Evolutionary conservation across 202 grass and related monocot species (phyloP).

Genomic region (Zizania palustris): DNA sequence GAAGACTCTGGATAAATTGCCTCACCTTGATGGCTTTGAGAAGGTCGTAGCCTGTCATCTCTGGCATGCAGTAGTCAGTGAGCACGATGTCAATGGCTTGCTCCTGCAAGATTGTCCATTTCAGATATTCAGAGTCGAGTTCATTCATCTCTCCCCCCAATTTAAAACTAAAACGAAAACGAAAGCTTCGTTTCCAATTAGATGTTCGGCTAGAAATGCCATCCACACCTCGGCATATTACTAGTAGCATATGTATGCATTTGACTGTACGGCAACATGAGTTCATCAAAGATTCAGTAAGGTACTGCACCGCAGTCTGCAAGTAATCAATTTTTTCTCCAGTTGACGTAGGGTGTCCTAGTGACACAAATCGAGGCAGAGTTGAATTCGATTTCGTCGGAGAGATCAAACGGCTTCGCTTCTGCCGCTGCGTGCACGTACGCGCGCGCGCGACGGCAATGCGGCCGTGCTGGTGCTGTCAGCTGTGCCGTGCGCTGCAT

Average conservation of each 20-base stretch:
- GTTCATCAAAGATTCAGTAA: not conserved
- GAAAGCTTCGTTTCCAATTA: not conserved
- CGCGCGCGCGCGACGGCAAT: not conserved
- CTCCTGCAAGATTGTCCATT: slow-evolving; percentile 42
- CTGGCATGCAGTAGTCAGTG: slow-evolving; percentile 96
- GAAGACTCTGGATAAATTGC: not conserved
- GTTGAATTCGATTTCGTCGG: not conserved
- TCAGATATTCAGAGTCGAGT: not conserved
- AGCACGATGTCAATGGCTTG: slow-evolving; percentile 79
- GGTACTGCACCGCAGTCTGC: not conserved
- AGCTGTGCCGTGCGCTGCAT: not conserved
- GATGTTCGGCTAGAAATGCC: not conserved
- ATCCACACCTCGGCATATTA: no score
- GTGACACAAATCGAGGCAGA: no score
- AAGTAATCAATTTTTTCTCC: not conserved
- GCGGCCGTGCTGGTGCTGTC: not conserved
- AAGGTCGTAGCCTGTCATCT: slow-evolving; percentile 97
- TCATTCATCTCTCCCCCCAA: not conserved
- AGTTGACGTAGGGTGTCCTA: not conserved
- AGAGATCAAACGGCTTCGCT: not conserved
- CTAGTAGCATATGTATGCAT: not conserved
- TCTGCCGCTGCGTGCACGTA: not conserved
- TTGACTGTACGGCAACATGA: not conserved
- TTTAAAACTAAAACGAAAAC: not conserved
- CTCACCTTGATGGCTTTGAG: slow-evolving; percentile 83